Percentiles rank a stretch among this genome's conserved stretches.
phyloP scores from a whole-genome alignment of 2,329 filamentous ascomycete species.

The Colletotrichum spinosum region DNA sequence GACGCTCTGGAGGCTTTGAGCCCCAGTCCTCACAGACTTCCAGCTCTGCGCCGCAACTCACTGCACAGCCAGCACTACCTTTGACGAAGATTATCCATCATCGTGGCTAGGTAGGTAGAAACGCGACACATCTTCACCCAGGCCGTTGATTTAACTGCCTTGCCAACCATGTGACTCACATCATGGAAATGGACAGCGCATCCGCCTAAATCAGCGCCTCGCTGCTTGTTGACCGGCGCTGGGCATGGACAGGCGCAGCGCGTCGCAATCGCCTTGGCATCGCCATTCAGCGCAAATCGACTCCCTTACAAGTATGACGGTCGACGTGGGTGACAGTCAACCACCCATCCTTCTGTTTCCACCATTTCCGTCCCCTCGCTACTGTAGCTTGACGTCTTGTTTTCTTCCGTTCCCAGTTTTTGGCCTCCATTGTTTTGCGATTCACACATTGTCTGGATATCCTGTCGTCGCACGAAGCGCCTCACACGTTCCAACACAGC shows the following conservation, averaged over 20 bases:
- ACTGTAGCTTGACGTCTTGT: background rate
- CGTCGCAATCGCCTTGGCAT: slow-evolving; percentile 22
- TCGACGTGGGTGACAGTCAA: slow-evolving; percentile 23
- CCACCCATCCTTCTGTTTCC: slow-evolving; percentile 14
- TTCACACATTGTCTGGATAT: slow-evolving; percentile 25
- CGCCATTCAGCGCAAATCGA: slow-evolving; percentile 5
- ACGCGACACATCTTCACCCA: too few relatives aligned
- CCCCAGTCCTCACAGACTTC: too few relatives aligned
- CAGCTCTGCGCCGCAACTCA: too few relatives aligned
- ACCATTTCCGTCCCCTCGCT: background rate
- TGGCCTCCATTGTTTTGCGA: slow-evolving; percentile 24
- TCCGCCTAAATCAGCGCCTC: too few relatives aligned
- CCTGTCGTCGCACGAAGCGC: slow-evolving; percentile 18
- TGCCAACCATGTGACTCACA: too few relatives aligned
- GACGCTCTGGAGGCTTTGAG: too few relatives aligned
- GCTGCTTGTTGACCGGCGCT: slow-evolving; percentile 3
- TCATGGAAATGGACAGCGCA: too few relatives aligned
- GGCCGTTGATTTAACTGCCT: too few relatives aligned
- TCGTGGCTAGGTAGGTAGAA: too few relatives aligned
- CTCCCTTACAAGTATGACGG: background rate
- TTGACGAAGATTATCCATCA: too few relatives aligned
- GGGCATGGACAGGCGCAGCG: slow-evolving; percentile 30
- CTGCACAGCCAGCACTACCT: too few relatives aligned
- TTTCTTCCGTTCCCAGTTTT: slow-evolving; percentile 7
- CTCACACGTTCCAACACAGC: slow-evolving; percentile 5